Conservation (phyloP, 2,329 filamentous ascomycete species). For the Phymatotrichopsis omnivora region DNA sequence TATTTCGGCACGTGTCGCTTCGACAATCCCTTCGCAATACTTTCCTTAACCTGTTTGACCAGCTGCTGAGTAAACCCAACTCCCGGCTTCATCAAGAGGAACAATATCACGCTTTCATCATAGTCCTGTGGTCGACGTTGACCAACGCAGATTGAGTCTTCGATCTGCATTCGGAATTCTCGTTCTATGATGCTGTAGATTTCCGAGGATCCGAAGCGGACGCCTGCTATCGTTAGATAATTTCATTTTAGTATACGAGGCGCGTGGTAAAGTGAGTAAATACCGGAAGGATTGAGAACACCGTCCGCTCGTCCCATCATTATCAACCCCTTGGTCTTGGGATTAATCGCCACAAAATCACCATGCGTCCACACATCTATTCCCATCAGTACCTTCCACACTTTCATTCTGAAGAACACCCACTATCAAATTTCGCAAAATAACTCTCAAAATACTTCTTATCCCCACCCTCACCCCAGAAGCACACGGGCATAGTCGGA, state of each 20-base stretch:
- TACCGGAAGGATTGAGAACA: slow-evolving; percentile 68
- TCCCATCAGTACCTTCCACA: no score
- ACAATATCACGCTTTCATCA: slow-evolving; percentile 51
- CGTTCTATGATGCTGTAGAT: slow-evolving; percentile 65
- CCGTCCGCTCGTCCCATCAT: slow-evolving; percentile 48
- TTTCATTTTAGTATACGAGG: no score
- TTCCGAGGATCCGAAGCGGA: slow-evolving; percentile 70
- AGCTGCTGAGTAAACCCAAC: slow-evolving; percentile 46
- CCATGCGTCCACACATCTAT: slow-evolving; percentile 66
- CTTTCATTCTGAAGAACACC: no score
- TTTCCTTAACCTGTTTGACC: slow-evolving; percentile 50
- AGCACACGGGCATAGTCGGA: slow-evolving; percentile 61
- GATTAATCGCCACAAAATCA: slow-evolving; percentile 65
- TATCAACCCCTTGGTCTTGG: slow-evolving; percentile 35
- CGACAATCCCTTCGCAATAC: slow-evolving; percentile 56
- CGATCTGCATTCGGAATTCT: slow-evolving; percentile 51
- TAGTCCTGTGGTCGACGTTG: slow-evolving; percentile 53
- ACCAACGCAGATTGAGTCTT: slow-evolving; percentile 70
- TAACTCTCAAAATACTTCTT: slow-evolving; percentile 51
- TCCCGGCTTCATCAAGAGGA: slow-evolving; percentile 51
- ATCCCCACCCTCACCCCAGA: slow-evolving; percentile 47
- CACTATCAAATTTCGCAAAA: slow-evolving; percentile 49
- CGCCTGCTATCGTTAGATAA: no score
- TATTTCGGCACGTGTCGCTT: slow-evolving; percentile 68
- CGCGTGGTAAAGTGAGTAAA: no score